Evolutionary conservation across 805 yeast species (phyloP).

Genomic region (Lipomyces orientalis): DNA sequence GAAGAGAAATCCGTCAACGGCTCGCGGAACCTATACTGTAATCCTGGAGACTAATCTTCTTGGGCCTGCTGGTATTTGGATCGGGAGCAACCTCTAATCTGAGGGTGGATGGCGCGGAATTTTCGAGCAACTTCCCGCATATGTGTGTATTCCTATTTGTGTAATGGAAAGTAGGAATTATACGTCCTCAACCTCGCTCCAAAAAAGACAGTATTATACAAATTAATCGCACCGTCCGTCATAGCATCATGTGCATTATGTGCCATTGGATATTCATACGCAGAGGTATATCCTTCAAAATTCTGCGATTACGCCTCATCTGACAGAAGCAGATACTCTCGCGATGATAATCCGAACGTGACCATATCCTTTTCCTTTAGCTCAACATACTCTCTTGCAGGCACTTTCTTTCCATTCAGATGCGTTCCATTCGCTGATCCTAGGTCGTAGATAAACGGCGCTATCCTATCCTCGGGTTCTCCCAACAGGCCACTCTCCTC

Average conservation of each 20-base stretch:
- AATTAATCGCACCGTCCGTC: not conserved
- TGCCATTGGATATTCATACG: not conserved
- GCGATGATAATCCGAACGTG: slow-evolving; percentile 45
- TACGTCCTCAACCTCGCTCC: too few relatives aligned
- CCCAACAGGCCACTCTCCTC: slow-evolving; percentile 23
- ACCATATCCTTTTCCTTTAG: slow-evolving; percentile 51
- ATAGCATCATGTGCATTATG: not conserved
- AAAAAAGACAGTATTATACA: not conserved
- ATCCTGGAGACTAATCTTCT: too few relatives aligned
- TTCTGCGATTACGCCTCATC: slow-evolving; percentile 23
- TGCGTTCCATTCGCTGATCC: slow-evolving; percentile 57
- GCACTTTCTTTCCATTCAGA: slow-evolving; percentile 51
- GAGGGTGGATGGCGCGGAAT: too few relatives aligned
- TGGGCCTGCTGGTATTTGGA: too few relatives aligned
- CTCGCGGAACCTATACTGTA: too few relatives aligned
- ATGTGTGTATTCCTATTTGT: too few relatives aligned
- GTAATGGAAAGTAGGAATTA: too few relatives aligned
- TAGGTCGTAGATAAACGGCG: slow-evolving; percentile 54
- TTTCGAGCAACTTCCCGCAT: too few relatives aligned
- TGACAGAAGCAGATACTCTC: slow-evolving; percentile 38
- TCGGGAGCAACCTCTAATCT: too few relatives aligned
- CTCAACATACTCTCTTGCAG: slow-evolving; percentile 52
- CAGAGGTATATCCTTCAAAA: not conserved
- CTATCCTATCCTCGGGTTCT: slow-evolving; percentile 17
- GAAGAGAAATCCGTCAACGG: too few relatives aligned